A percentile compares a stretch with the other conserved stretches of the same genome.
Conservation (phyloP, 139 green algal genomes). For the Chlamydomonas urium region DNA sequence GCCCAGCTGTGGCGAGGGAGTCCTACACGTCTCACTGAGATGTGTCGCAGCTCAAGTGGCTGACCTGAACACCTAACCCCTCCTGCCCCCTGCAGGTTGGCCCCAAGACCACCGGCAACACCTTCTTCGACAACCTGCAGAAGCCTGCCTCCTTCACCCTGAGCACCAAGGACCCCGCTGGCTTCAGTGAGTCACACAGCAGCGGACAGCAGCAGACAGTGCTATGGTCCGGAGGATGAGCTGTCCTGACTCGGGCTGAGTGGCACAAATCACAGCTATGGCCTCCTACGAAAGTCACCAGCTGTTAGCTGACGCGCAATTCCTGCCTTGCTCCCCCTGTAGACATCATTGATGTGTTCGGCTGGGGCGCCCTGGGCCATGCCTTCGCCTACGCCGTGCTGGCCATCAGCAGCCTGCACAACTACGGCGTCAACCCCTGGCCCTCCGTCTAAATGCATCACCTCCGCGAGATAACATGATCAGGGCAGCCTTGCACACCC, state of each 20-base stretch:
- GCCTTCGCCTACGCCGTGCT: conserved; percentile 64
- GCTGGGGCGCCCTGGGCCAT: conserved; percentile 81
- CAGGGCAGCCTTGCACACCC: too few species aligned
- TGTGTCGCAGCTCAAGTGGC: background rate
- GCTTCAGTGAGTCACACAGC: conserved; percentile 19
- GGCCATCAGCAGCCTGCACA: conserved; percentile 32
- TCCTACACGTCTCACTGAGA: background rate
- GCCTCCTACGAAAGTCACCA: too few species aligned
- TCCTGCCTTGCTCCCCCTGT: too few species aligned
- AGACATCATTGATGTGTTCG: conserved; percentile 75
- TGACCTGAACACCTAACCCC: background rate
- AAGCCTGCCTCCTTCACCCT: conserved; percentile 20
- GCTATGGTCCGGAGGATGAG: too few species aligned
- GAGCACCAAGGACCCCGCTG: conserved; percentile 23
- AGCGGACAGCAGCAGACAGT: too few species aligned
- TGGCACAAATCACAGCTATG: too few species aligned
- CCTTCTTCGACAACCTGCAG: conserved; percentile 65
- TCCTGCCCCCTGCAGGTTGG: background rate
- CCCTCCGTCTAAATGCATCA: conserved; percentile 6
- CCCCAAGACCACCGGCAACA: conserved; percentile 60
- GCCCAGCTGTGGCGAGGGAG: background rate
- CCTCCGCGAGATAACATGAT: too few species aligned
- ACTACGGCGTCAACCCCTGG: conserved; percentile 4
- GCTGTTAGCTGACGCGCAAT: too few species aligned
- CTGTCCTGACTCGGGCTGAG: too few species aligned